These are phyloP conservation scores for Cercophora samala DNA, from an alignment of 495 filamentous ascomycete genomes.

Conservation along the genomic window DNA sequence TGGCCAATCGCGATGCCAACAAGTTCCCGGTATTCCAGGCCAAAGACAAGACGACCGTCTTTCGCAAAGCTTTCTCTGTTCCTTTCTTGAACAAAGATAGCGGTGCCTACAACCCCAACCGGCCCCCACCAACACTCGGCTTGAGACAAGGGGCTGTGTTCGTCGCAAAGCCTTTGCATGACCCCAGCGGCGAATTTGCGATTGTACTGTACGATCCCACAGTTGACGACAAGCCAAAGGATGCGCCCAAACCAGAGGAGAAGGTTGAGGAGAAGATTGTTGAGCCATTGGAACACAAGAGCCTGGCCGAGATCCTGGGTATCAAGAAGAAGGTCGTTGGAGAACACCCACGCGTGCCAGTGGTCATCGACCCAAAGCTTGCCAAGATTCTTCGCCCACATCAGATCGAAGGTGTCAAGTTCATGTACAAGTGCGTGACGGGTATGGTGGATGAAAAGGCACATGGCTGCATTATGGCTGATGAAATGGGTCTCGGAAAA, in stretches of 20 bases:
- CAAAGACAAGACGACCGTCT: constrained; percentile 81
- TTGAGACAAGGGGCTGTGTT: constrained; percentile 81
- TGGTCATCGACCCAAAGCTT: constrained; percentile 91
- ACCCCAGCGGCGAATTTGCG: constrained; percentile 92
- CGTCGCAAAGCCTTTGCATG: constrained; percentile 86
- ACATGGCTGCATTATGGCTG: constrained; percentile 98
- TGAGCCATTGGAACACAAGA: constrained; percentile 84
- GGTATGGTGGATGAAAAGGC: constrained; percentile 91
- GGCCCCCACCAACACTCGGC: constrained; percentile 81
- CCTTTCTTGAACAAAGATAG: constrained; percentile 79
- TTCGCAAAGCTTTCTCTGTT: constrained; percentile 78
- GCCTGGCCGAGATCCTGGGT: constrained; percentile 91
- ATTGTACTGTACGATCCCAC: constrained; percentile 97
- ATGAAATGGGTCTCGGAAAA: constrained; percentile 98
- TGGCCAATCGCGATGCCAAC: constrained; percentile 86
- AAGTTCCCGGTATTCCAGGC: constrained; percentile 84
- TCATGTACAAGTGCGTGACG: constrained; percentile 90
- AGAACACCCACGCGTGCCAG: constrained; percentile 82
- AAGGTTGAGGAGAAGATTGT: constrained; percentile 60
- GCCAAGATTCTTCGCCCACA: constrained; percentile 92
- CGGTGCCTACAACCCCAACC: constrained; percentile 66
- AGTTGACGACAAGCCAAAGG: constrained; percentile 73
- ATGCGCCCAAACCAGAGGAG: constrained; percentile 51
- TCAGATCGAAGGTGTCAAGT: constrained; percentile 98
- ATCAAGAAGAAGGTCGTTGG: constrained; percentile 83